Conservation (phyloP, 192 early-diverging fungal genomes). For the Coemansia sp. region DNA sequence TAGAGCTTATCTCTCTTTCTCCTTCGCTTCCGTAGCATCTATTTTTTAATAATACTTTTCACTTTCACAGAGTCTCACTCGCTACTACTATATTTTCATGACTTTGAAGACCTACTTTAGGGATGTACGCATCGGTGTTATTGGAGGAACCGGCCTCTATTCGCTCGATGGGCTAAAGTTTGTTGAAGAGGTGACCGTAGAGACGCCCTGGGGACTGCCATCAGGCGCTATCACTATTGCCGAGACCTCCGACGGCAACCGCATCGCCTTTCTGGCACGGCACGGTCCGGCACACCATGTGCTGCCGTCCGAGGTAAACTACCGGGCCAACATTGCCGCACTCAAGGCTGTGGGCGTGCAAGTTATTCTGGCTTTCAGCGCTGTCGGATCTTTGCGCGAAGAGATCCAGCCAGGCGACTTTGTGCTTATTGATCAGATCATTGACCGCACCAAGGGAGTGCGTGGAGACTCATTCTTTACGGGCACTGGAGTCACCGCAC, state of each 20-base stretch:
- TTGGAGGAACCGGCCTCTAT: constrained; percentile 95
- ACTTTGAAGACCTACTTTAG: constrained; percentile 17
- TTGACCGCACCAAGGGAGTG: constrained; percentile 98
- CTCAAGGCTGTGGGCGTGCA: constrained; percentile 92
- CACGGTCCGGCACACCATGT: constrained; percentile 89
- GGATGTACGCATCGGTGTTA: constrained; percentile 83
- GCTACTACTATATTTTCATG: not conserved
- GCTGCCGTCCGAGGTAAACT: constrained; percentile 88
- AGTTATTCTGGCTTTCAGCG: constrained; percentile 93
- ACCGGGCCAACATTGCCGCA: constrained; percentile 96
- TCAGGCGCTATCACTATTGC: constrained; percentile 85
- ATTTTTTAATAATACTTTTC: not conserved
- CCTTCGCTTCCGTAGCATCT: not conserved
- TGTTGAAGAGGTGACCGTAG: constrained; percentile 78
- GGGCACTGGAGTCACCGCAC: constrained; percentile 82
- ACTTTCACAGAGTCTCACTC: not conserved
- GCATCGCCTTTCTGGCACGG: constrained; percentile 94
- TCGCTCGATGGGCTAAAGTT: constrained; percentile 77
- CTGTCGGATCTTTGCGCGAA: constrained; percentile 92
- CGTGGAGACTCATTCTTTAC: constrained; percentile 94
- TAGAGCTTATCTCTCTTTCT: not conserved
- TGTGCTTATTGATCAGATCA: constrained; percentile 90
- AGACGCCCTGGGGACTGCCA: constrained; percentile 90
- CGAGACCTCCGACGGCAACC: constrained; percentile 63
- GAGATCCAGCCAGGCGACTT: constrained; percentile 95